Evolutionary conservation across 2,329 filamentous ascomycete genomes (phyloP).

Genomic region (Trichoderma aggressivum): DNA sequence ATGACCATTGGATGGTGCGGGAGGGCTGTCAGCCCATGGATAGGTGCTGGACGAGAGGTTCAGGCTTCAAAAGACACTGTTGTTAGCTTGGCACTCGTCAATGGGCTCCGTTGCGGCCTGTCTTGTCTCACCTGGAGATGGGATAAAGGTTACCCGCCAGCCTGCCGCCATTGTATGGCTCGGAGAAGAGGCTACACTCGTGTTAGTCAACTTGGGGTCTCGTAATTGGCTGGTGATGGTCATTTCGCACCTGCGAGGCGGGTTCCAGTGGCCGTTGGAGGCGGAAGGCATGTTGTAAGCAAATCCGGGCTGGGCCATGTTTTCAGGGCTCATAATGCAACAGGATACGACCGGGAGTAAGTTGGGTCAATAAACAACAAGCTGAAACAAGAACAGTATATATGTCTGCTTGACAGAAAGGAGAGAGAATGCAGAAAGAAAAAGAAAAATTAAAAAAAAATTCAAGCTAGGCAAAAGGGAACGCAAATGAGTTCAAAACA

Average conservation of each 20-base stretch:
- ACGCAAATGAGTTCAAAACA: background rate
- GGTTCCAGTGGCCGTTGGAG: conserved; percentile 48
- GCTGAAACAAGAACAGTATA: background rate
- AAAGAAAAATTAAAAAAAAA: background rate
- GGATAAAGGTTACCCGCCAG: conserved; percentile 38
- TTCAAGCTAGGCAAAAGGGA: background rate
- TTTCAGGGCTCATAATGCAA: conserved; percentile 36
- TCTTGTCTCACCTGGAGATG: conserved; percentile 38
- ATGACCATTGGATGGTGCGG: conserved; percentile 32
- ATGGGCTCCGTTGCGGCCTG: background rate
- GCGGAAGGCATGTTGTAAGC: conserved; percentile 45
- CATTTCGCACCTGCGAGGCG: conserved; percentile 51
- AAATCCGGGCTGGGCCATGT: conserved; percentile 48
- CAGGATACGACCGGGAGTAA: background rate
- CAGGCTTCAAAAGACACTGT: conserved; percentile 37
- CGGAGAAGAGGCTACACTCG: conserved; percentile 30
- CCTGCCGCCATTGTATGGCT: conserved; percentile 31
- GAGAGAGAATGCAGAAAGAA: background rate
- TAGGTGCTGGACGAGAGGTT: conserved; percentile 39
- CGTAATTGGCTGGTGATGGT: conserved; percentile 8
- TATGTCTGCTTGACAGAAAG: background rate
- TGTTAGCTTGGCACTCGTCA: conserved; percentile 31
- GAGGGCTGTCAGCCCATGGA: conserved; percentile 25
- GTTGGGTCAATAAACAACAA: background rate
- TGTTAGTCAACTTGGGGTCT: conserved; percentile 14